Conservation (phyloP, 129 eudicot species). For the Sambucus nigra region DNA sequence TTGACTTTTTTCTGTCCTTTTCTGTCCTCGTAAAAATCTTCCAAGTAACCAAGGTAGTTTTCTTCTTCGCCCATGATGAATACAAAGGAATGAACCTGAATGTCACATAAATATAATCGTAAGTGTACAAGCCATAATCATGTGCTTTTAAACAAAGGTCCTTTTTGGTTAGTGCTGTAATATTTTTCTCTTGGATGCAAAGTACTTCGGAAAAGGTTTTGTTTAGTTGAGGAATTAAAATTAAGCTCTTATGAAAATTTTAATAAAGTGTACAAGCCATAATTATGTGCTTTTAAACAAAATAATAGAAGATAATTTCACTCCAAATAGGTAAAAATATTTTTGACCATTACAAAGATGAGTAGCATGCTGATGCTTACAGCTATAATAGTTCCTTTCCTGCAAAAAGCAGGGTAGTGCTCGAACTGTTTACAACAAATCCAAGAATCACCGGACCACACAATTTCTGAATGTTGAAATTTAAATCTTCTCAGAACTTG, state of each 20-base stretch:
- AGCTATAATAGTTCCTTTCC: constrained; percentile 20
- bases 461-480: constrained; percentile 14
- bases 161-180: too few species aligned
- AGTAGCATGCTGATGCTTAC: constrained; percentile 13
- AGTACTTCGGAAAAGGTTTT: neutral
- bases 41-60: constrained; percentile 33
- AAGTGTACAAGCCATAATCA: too few species aligned
- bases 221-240: too few species aligned
- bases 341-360: too few species aligned
- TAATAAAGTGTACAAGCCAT: too few species aligned
- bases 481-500: constrained; percentile 18
- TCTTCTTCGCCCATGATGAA: constrained; percentile 20
- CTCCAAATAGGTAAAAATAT: too few species aligned
- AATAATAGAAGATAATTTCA: too few species aligned
- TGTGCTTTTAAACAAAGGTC: too few species aligned
- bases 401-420: constrained; percentile 35
- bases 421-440: constrained; percentile 28
- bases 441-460: constrained; percentile 43
- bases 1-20: constrained; percentile 30
- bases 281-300: too few species aligned
- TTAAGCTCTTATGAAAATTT: too few species aligned
- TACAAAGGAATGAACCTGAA: constrained; percentile 42
- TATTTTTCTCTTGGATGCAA: too few species aligned
- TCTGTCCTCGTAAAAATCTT: constrained; percentile 39
- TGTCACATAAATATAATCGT: neutral